Evolutionary conservation across 805 yeast species (phyloP).

Genomic region (Debaryomyces prosopidis): DNA sequence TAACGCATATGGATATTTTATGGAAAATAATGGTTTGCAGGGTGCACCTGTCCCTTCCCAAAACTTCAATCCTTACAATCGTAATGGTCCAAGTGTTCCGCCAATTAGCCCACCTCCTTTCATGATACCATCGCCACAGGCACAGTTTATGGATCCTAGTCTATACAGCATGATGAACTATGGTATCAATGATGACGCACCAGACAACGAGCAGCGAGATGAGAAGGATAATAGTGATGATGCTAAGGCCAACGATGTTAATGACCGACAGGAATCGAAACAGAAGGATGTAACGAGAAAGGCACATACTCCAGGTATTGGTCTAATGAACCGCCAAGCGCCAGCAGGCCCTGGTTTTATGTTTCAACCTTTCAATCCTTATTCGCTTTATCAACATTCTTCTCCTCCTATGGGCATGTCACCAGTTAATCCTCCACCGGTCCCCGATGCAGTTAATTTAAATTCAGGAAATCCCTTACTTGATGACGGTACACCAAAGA

Average conservation of each 20-base stretch:
- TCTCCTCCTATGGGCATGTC: conserved; percentile 7
- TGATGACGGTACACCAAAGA: neutral
- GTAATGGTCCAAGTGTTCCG: conserved; percentile 31
- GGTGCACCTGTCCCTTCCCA: conserved; percentile 24
- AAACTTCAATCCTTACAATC: conserved; percentile 31
- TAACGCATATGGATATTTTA: conserved; percentile 24
- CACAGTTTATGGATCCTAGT: conserved; percentile 37
- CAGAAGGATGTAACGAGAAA: conserved; percentile 2
- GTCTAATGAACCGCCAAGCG: conserved; percentile 35
- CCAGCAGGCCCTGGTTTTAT: conserved; percentile 41
- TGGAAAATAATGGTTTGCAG: conserved; percentile 19
- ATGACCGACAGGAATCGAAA: neutral
- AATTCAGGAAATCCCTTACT: neutral
- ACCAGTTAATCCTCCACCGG: conserved; percentile 1
- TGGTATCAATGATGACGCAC: conserved; percentile 8
- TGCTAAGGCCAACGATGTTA: neutral
- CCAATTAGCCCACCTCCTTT: conserved; percentile 41
- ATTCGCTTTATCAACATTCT: conserved; percentile 36
- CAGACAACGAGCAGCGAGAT: conserved; percentile 4
- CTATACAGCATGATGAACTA: conserved; percentile 33
- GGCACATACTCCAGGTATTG: conserved; percentile 26
- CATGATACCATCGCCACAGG: conserved; percentile 37
- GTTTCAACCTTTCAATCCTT: conserved; percentile 53
- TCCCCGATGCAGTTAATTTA: neutral
- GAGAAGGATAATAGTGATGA: conserved; percentile 6